Evolutionary conservation across 1,284 basidiomycete species (phyloP), one percentile per base, ranked within the genome.

Genomic region (Moniliella sp.): DNA sequence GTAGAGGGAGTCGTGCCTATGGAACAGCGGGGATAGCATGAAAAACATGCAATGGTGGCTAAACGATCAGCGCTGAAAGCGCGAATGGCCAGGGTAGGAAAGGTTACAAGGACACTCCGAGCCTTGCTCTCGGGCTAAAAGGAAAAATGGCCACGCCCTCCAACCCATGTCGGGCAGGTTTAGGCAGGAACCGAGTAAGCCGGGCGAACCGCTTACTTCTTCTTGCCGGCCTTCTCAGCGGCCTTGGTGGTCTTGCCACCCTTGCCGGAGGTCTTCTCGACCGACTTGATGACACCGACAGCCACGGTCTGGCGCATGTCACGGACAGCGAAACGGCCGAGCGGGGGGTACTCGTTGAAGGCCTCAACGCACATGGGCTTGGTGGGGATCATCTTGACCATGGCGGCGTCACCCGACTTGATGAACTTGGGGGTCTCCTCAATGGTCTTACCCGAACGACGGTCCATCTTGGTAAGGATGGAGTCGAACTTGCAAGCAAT

Each of bases 401-500:
- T 93, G 70, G 81, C 83, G 43, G 68, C 68, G 59, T 69, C 68
- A 50, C 57, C 59, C 21, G 54, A 54, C 51, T 61, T 59, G 50
- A 94, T 76, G 69, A 82, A 88, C 69, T 97, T 97, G 66, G 88
- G 88, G 41, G 62, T 34, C 69, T 68, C 69, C 97, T 86, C 40
- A 88, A 71, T 34, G 73, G 70, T 71, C 91, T 91, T 66, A 86
- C 86, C 61, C 79, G 78, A 64, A 91, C 83, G 36, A 54, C 48
- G 71, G 97, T n/a, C 88, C 65, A 97, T 94, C 77, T 97, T 94
- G 74, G 93, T 83, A 60, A 84, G 71, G 65, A 93, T 75, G 66
- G 88, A 83, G 51, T 82, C 72, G 69, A 97, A 97, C 71, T 93
- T 93, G 80, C 91, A 97, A 50, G 91, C 91, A 65, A 97, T 97